Conservation (phyloP, 306 rosid species). For the Trifolium subterraneum region DNA sequence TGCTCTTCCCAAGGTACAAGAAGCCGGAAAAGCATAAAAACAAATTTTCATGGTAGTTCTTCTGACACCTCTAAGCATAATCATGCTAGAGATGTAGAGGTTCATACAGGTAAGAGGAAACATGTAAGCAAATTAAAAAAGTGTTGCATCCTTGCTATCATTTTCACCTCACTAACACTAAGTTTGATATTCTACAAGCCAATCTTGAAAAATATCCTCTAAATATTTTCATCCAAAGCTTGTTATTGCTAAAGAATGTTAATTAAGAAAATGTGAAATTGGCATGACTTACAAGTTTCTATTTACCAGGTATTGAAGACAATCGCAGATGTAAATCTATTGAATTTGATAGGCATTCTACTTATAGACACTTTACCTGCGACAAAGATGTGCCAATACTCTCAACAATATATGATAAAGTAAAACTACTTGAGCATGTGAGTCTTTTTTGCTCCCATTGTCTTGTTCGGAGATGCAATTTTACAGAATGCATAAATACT, state of each 20-base stretch:
- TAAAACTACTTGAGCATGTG: constrained; percentile 51
- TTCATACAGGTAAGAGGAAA: constrained; percentile 45
- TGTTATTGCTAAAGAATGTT: neutral
- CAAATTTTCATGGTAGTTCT: constrained; percentile 31
- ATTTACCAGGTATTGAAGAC: constrained; percentile 42
- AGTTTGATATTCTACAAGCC: constrained; percentile 7
- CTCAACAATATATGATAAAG: constrained; percentile 39
- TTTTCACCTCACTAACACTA: neutral
- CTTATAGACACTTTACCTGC: constrained; percentile 42
- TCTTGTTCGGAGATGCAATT: neutral
- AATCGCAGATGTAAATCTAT: constrained; percentile 34
- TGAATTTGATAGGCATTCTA: constrained; percentile 45
- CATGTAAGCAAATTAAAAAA: neutral
- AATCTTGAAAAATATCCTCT: neutral
- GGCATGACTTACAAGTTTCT: neutral
- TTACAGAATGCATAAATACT: neutral
- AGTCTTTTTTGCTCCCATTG: constrained; percentile 26
- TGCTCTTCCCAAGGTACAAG: constrained; percentile 43
- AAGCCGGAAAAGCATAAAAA: constrained; percentile 38
- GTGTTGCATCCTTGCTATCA: neutral
- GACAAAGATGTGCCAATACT: constrained; percentile 40
- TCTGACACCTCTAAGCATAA: constrained; percentile 33
- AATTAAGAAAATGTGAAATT: neutral
- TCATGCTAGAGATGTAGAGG: constrained; percentile 40
- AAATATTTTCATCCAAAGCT: constrained; percentile 2